A percentile compares a stretch with the other conserved stretches of the same genome.
Evolutionary conservation across 2,329 filamentous ascomycete genomes (phyloP).

Genomic region (Dactylellina drechsleri): DNA sequence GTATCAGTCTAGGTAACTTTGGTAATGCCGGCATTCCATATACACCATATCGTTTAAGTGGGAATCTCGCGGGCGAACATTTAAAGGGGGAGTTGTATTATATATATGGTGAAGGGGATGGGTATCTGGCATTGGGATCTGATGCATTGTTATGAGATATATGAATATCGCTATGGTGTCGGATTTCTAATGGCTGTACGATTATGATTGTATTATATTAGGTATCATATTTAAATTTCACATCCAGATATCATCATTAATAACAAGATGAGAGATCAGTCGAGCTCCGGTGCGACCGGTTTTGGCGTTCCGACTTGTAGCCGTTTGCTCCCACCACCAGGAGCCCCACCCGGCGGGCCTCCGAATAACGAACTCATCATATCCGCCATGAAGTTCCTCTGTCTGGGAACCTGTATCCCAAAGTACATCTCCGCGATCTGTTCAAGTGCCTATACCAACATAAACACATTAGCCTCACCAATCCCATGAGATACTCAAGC

Average conservation of each 20-base stretch:
- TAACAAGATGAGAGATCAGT: conserved; percentile 15
- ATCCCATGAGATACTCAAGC: background rate
- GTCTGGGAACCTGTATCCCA: conserved; percentile 83
- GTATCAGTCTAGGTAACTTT: conserved; percentile 33
- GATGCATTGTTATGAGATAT: background rate
- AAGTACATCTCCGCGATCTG: conserved; percentile 98
- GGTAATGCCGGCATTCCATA: too few species aligned
- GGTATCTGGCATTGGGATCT: background rate
- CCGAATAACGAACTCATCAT: conserved; percentile 89
- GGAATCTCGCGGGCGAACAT: too few species aligned
- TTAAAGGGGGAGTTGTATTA: background rate
- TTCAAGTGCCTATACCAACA: conserved; percentile 70
- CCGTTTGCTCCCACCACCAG: conserved; percentile 22
- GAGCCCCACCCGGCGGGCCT: conserved; percentile 66
- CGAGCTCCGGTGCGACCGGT: conserved; percentile 52
- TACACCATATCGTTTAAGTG: too few species aligned
- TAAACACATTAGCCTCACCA: background rate
- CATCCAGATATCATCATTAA: conserved; percentile 14
- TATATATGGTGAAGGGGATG: background rate
- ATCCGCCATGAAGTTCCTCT: conserved; percentile 92
- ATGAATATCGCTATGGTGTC: background rate
- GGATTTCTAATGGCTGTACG: background rate
- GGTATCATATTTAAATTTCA: conserved; percentile 19
- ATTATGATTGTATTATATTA: background rate
- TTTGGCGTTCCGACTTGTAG: conserved; percentile 54